Percentiles rank a stretch among this genome's conserved stretches.
Evolutionary conservation across 2,329 filamentous ascomycete species (phyloP).

Genomic region (Talaromyces funiculosus): DNA sequence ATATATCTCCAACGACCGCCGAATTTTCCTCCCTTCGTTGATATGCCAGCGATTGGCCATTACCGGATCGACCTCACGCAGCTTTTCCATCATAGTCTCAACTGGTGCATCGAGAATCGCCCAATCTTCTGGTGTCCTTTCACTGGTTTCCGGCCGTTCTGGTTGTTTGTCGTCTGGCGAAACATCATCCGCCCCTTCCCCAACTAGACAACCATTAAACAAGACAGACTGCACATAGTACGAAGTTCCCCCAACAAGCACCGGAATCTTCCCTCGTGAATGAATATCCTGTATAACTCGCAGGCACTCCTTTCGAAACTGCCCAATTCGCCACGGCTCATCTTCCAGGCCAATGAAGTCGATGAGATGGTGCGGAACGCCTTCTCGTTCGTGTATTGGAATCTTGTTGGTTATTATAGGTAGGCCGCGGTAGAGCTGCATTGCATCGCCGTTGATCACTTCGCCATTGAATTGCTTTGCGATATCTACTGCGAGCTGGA

Average conservation of each 20-base stretch:
- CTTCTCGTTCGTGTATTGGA: slow-evolving; percentile 64
- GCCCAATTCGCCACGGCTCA: slow-evolving; percentile 75
- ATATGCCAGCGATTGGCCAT: slow-evolving; percentile 95
- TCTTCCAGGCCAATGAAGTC: slow-evolving; percentile 70
- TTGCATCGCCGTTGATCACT: slow-evolving; percentile 93
- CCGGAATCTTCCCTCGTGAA: slow-evolving; percentile 70
- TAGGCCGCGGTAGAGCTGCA: slow-evolving; percentile 91
- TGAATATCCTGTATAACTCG: slow-evolving; percentile 71
- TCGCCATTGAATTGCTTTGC: slow-evolving; percentile 81
- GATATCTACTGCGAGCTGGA: slow-evolving; percentile 79
- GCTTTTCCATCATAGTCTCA: slow-evolving; percentile 63
- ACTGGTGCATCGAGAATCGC: slow-evolving; percentile 69
- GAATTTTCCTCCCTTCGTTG: slow-evolving; percentile 84
- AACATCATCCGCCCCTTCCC: slow-evolving; percentile 22
- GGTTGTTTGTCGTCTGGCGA: slow-evolving; percentile 15
- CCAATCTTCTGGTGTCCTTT: slow-evolving; percentile 41
- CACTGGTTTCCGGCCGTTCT: slow-evolving; percentile 11
- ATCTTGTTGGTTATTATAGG: slow-evolving; percentile 97
- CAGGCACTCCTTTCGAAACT: slow-evolving; percentile 66
- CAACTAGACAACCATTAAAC: slow-evolving; percentile 66
- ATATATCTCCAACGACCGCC: slow-evolving; percentile 83
- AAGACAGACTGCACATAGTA: slow-evolving; percentile 90
- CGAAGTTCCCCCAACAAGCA: slow-evolving; percentile 89
- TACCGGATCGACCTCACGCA: slow-evolving; percentile 74
- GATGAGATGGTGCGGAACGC: slow-evolving; percentile 81